These are phyloP conservation scores for Paramecium primaurelia DNA, from an alignment of 73 alveolate genomes.

Conservation along the genomic window DNA sequence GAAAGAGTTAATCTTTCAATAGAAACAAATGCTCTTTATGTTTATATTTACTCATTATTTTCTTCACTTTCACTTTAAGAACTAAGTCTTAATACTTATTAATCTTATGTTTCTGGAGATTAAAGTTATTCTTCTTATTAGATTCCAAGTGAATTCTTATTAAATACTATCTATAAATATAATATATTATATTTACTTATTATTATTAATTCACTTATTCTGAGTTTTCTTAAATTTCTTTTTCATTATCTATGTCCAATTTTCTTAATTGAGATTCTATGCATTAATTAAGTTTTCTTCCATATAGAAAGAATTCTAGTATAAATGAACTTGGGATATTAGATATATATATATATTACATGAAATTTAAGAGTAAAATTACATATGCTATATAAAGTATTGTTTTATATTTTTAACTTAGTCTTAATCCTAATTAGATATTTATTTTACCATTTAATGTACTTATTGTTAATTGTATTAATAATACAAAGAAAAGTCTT, in stretches of 20 bases:
- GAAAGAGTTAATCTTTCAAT: not conserved
- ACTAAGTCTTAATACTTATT: not conserved
- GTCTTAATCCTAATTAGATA: not conserved
- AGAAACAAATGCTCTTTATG: not conserved
- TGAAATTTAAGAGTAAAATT: not conserved
- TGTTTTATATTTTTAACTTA: not conserved
- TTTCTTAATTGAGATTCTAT: not conserved
- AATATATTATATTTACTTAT: not conserved
- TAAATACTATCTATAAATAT: not conserved
- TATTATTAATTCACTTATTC: not conserved
- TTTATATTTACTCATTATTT: not conserved
- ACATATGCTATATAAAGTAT: not conserved
- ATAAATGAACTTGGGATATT: not conserved
- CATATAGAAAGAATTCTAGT: not conserved
- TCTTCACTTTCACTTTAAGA: not conserved
- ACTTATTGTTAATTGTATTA: not conserved
- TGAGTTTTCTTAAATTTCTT: not conserved
- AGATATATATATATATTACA: not conserved
- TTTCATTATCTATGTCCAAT: not conserved
- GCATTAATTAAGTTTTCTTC: not conserved
- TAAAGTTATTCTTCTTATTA: not conserved
- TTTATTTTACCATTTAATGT: not conserved
- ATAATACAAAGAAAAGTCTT: not conserved
- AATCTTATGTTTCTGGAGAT: not conserved
- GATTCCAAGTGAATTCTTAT: not conserved